These are phyloP conservation scores for Colletotrichum cordylinicola DNA, from an alignment of 2,329 filamentous ascomycete species.

Conservation along the genomic window DNA sequence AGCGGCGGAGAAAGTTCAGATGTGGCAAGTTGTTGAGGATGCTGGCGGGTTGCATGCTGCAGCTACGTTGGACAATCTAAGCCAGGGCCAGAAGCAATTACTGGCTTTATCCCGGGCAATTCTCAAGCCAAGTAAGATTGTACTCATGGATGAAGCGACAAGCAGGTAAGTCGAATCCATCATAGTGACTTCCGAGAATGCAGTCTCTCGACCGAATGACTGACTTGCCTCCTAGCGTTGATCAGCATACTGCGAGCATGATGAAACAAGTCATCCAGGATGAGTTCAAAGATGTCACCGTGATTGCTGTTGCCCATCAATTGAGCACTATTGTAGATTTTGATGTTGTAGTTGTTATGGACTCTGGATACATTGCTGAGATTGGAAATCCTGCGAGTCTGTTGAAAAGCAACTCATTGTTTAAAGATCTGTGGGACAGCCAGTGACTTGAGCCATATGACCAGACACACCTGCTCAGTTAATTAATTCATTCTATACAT, in stretches of 20 bases:
- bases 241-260: background rate
- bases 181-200: background rate
- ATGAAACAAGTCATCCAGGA: background rate
- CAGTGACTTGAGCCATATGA: background rate
- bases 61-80: background rate
- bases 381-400: background rate
- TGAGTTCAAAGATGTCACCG: background rate
- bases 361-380: background rate
- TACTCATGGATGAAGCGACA: background rate
- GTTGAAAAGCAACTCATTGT: background rate
- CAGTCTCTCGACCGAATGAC: background rate
- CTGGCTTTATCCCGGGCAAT: background rate
- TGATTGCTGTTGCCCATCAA: background rate
- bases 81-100: background rate
- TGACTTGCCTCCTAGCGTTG: background rate
- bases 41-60: background rate
- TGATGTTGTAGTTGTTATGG: background rate
- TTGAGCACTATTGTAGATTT: background rate
- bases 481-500: too few relatives aligned
- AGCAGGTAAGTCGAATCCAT: background rate
- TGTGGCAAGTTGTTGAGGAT: background rate
- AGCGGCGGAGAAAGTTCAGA: background rate
- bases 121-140: background rate
- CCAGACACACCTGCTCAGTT: background rate
- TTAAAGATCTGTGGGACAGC: background rate